These are phyloP conservation scores for Dipteronia sinensis DNA, from an alignment of 345 rosid genomes.

Conservation along the genomic window DNA sequence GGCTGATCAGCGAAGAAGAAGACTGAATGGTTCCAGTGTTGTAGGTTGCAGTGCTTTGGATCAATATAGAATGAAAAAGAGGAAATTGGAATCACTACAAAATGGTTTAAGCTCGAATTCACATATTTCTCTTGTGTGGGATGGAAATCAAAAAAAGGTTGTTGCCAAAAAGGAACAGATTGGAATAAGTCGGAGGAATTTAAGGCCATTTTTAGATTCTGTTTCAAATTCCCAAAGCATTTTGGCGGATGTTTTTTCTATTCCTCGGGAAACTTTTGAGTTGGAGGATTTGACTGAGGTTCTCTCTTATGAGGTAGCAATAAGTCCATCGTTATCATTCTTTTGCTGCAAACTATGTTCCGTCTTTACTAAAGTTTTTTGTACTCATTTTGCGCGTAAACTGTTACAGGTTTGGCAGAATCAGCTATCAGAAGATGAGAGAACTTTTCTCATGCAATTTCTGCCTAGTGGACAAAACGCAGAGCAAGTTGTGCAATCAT, in stretches of 20 bases:
- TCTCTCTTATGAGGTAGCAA: conserved; percentile 73
- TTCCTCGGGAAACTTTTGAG: conserved; percentile 72
- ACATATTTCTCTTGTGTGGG: conserved; percentile 89
- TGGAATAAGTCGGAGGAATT: conserved; percentile 65
- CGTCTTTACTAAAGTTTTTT: conserved; percentile 15
- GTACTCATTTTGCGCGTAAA: conserved; percentile 15
- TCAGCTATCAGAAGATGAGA: conserved; percentile 69
- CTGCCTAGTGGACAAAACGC: conserved; percentile 69
- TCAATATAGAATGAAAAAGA: conserved; percentile 67
- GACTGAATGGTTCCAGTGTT: conserved; percentile 63
- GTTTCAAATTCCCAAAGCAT: conserved; percentile 37
- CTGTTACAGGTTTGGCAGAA: conserved; percentile 68
- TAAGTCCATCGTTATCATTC: conserved; percentile 15
- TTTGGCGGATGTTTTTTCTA: conserved; percentile 66
- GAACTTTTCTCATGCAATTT: conserved; percentile 66
- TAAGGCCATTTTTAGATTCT: conserved; percentile 56
- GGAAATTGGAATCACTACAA: conserved; percentile 46
- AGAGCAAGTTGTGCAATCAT: conserved; percentile 53
- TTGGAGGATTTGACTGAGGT: conserved; percentile 66
- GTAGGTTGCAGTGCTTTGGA: conserved; percentile 56
- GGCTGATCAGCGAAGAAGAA: conserved; percentile 81
- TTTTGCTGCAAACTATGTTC: conserved; percentile 20
- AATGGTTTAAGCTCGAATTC: conserved; percentile 53
- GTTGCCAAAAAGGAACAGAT: conserved; percentile 87
- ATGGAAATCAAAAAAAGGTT: conserved; percentile 54